Percentiles rank a stretch among this genome's conserved stretches.
These are phyloP conservation scores for Calonectria pseudoreteaudii DNA, from an alignment of 2,329 filamentous ascomycete species.

Conservation along the genomic window DNA sequence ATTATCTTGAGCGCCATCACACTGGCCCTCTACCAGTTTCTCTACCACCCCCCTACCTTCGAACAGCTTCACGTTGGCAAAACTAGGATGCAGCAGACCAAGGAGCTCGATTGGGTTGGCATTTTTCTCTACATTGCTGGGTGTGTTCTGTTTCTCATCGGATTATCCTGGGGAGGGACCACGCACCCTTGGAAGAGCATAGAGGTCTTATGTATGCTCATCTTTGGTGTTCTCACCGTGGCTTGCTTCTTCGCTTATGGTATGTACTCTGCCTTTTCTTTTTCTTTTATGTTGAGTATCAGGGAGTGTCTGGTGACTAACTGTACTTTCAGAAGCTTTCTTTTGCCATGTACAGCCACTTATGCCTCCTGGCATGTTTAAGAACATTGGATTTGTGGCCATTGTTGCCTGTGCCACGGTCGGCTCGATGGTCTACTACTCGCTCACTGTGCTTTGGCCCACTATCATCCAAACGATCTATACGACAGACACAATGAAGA, in stretches of 20 bases:
- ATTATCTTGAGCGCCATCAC: slow-evolving; percentile 57
- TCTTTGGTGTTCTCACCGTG: slow-evolving; percentile 52
- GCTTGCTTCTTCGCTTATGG: slow-evolving; percentile 52
- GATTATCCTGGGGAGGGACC: slow-evolving; percentile 56
- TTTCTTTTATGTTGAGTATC: not conserved
- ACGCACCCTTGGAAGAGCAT: slow-evolving; percentile 57
- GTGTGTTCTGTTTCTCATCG: slow-evolving; percentile 56
- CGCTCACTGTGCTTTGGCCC: slow-evolving; percentile 58
- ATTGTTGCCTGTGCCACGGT: slow-evolving; percentile 53
- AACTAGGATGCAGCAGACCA: slow-evolving; percentile 51
- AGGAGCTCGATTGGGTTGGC: slow-evolving; percentile 59
- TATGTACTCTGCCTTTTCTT: slow-evolving; percentile 24
- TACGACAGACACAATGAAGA: slow-evolving; percentile 49
- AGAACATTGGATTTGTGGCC: slow-evolving; percentile 52
- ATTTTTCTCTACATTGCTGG: slow-evolving; percentile 56
- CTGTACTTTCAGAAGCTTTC: slow-evolving; percentile 46
- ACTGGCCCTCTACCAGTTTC: slow-evolving; percentile 54
- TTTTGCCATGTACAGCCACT: slow-evolving; percentile 52
- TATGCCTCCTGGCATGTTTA: slow-evolving; percentile 57
- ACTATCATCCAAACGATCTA: slow-evolving; percentile 56
- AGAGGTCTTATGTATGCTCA: slow-evolving; percentile 50
- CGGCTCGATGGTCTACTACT: slow-evolving; percentile 59
- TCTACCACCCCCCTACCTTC: slow-evolving; percentile 61
- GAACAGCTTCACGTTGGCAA: slow-evolving; percentile 55
- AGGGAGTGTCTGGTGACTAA: not conserved